Evolutionary conservation across 257 asterid species (phyloP), one percentile per base, ranked within the genome.

Genomic region (Knoxia roxburghii): DNA sequence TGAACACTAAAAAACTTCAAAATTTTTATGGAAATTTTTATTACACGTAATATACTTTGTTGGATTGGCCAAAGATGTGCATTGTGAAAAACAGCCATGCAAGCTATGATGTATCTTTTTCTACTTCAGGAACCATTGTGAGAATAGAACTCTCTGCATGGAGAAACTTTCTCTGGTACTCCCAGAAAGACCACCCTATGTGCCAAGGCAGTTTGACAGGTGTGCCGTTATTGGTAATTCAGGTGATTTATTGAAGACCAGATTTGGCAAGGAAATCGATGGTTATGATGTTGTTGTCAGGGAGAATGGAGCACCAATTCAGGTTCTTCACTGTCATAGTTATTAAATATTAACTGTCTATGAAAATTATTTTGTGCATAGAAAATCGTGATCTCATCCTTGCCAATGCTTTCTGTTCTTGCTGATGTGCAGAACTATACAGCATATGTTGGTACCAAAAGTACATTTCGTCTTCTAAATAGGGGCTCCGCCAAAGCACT

Each of bases 401-500:
- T 35, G 26, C 39, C 45, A 54, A 78, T 71, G 55, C 58, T 53
- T 58, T 65, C 61, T 55, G n/a, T 78, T 69, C 39, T 67, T 73
- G 32, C 55, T 53, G 40, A 60, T 71, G 18, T 71, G 69, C 91
- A 94, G 99, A 94, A 94, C 78, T 94, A 66, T 58, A 82, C 95
- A 35, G 97, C 87, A 72, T 72, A 82, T 64, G 99, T 88, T 73
- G 99, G 99, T 71, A 79, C 89, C 11, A 90, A 88, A 80, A 90
- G 97, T 78, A 94, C 97, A 48, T 88, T 90, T 73, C 97, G 97
- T 65, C 97, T 94, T 73, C 96, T 94, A 66, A 94, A 94, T 81
- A 82, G 99, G 72, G 99, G 97, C 57, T 94, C 99, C 48, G 99
- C 99, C 63, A 94, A 94, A 84, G 99, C 97, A 71, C 96, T 94